Evolutionary conservation across 202 grass and related monocot genomes (phyloP), one percentile per base, ranked within the genome.

Genomic region (Carex arenaria): DNA sequence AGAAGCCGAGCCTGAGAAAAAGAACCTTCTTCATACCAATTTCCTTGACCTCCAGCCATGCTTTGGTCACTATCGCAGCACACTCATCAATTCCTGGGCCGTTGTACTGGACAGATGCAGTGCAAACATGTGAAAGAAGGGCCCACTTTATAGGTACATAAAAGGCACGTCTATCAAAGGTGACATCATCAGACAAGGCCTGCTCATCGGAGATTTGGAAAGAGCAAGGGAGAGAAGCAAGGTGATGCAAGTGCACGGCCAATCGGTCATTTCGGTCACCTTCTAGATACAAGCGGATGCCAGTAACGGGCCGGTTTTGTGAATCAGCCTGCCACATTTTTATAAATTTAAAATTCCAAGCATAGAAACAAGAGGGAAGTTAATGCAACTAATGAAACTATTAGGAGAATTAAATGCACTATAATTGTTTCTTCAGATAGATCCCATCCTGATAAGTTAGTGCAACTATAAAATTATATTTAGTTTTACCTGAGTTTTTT

Each of bases 1-100:
- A 92, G 87, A 97, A 97, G n/a, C 88, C 88, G 1, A 97, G 94
- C 79, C 94, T 86, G n/a, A 97, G 88, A 86, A 88, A 94, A 9
- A 97, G 82, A 75, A 97, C 92, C 81, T 94, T 97, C 85, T 71
- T 97, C 59, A 92, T 52, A 75, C 92, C 86, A 22, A 88, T 63
- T 77, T 97, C 94, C 11, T 82, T 85, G 87, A 97, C 92, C 84
- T 97, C 90, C 15, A 97, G 82, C 92, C 92, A 92, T 3, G 94
- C 94, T 42, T 85, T 86, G 42, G 94, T 92, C 82, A 97, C 88
- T 86, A 97, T 65, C 69, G 87, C 90, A 22, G 94, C 94, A 74
- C 90, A 94, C 65, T 92, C 94, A 83, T 92, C 88, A 53, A 94
- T 87, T 69, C 38, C 84, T n/a, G 89, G 87, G 4, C 90, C 88